These are phyloP conservation scores for Aspergillus costaricaensis DNA, from an alignment of 2,329 filamentous ascomycete species.

Conservation along the genomic window DNA sequence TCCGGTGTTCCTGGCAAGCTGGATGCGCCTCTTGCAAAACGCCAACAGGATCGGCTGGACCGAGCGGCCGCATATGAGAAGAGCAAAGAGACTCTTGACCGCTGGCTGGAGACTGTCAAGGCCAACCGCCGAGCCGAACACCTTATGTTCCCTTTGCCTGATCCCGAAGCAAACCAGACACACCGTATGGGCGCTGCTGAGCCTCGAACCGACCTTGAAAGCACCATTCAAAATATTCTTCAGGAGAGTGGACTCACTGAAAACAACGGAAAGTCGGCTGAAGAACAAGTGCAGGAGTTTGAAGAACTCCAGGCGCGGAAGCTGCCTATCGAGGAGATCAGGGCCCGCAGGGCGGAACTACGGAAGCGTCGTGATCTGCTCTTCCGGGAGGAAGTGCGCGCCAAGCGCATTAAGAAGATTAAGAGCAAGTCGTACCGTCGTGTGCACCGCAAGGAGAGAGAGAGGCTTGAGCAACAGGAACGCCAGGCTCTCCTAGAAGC, in stretches of 20 bases:
- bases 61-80: constrained; percentile 82
- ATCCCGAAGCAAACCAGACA: constrained; percentile 63
- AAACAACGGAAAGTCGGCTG: constrained; percentile 60
- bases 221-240: constrained; percentile 83
- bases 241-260: constrained; percentile 76
- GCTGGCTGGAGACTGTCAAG: constrained; percentile 95
- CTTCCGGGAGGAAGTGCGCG: constrained; percentile 83
- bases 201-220: constrained; percentile 79
- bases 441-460: constrained; percentile 79
- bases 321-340: constrained; percentile 70
- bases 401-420: constrained; percentile 97
- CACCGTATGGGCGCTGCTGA: constrained; percentile 59
- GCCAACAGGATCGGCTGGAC: constrained; percentile 83
- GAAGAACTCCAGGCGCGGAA: constrained; percentile 72
- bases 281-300: constrained; percentile 67
- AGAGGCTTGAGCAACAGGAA: constrained; percentile 60
- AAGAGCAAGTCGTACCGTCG: constrained; percentile 95
- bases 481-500: constrained; percentile 60
- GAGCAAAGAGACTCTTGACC: constrained; percentile 84
- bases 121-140: constrained; percentile 90
- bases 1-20: constrained; percentile 67
- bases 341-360: constrained; percentile 71
- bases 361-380: constrained; percentile 80
- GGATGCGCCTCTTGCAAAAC: constrained; percentile 76
- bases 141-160: constrained; percentile 79